Percentiles rank a stretch among this genome's conserved stretches.
Evolutionary conservation across 2,329 filamentous ascomycete species (phyloP).

Genomic region (Apiospora rasikravindrae): DNA sequence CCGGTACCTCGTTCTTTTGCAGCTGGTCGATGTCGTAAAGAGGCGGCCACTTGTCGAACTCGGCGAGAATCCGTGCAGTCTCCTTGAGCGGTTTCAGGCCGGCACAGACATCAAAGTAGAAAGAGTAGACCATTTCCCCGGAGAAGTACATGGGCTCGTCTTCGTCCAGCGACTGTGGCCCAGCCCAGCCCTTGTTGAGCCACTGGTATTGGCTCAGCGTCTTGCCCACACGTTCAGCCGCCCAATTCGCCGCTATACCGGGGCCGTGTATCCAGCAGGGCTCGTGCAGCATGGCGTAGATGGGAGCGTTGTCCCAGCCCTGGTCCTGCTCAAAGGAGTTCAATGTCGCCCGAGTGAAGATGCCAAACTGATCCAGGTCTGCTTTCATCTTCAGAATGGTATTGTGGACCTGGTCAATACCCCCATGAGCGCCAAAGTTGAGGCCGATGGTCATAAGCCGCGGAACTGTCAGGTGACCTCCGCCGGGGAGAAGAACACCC

Average conservation of each 20-base stretch:
- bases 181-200: constrained; percentile 50
- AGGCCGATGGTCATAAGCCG: constrained; percentile 81
- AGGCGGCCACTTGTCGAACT: constrained; percentile 70
- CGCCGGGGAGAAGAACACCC: constrained; percentile 68
- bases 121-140: constrained; percentile 90
- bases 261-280: constrained; percentile 80
- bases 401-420: constrained; percentile 63
- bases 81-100: constrained; percentile 74
- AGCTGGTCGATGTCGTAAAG: constrained; percentile 80
- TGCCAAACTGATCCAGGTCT: constrained; percentile 79
- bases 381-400: constrained; percentile 71
- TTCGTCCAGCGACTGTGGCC: constrained; percentile 40
- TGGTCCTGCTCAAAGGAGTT: constrained; percentile 69
- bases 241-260: constrained; percentile 72
- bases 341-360: constrained; percentile 75
- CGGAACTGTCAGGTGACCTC: constrained; percentile 73
- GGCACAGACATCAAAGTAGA: constrained; percentile 81
- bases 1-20: constrained; percentile 77
- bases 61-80: constrained; percentile 74
- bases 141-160: constrained; percentile 75
- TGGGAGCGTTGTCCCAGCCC: constrained; percentile 75
- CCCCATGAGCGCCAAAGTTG: constrained; percentile 64
- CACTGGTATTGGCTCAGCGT: constrained; percentile 54
- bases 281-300: constrained; percentile 90
- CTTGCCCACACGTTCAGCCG: constrained; percentile 68